These are phyloP conservation scores for Aegilops tauschii DNA, from an alignment of 176 grass and related monocot species.

Conservation along the genomic window DNA sequence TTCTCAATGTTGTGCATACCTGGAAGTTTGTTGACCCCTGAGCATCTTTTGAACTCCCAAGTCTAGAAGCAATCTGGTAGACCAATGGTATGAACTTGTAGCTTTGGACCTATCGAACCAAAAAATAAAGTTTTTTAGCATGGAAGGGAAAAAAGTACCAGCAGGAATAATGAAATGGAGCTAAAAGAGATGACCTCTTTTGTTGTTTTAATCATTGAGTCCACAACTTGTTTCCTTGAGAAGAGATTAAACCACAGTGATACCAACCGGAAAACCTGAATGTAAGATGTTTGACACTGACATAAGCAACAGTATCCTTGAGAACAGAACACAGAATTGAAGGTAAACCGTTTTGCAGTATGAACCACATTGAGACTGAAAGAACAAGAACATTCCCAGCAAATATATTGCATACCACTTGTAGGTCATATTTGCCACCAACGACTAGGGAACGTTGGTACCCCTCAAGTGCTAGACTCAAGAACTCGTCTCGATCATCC, in stretches of 20 bases:
- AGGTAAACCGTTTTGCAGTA: neutral
- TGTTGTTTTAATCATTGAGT: conserved; percentile 72
- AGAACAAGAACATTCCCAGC: neutral
- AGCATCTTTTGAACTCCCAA: conserved; percentile 83
- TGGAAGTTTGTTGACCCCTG: conserved; percentile 80
- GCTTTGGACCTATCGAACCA: conserved; percentile 61
- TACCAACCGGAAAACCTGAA: conserved; percentile 88
- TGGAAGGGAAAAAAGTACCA: conserved; percentile 19
- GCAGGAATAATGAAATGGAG: conserved; percentile 21
- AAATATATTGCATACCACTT: conserved; percentile 66
- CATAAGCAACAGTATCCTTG: neutral
- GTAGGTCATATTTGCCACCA: conserved; percentile 91
- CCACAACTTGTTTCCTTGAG: conserved; percentile 72
- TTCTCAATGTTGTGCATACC: conserved; percentile 36
- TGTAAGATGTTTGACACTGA: conserved; percentile 15
- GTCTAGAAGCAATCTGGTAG: conserved; percentile 98
- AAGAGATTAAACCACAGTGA: conserved; percentile 93
- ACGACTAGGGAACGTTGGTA: conserved; percentile 77
- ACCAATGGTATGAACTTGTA: conserved; percentile 97
- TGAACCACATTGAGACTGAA: neutral
- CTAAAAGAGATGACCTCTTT: conserved; percentile 57
- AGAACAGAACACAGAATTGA: neutral
- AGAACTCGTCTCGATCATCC: conserved; percentile 88
- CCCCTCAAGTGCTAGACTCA: conserved; percentile 68
- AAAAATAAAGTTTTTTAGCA: conserved; percentile 20